These are phyloP conservation scores for Chytriomyces sp. DNA, from an alignment of 192 early-diverging fungal species.

Conservation along the genomic window DNA sequence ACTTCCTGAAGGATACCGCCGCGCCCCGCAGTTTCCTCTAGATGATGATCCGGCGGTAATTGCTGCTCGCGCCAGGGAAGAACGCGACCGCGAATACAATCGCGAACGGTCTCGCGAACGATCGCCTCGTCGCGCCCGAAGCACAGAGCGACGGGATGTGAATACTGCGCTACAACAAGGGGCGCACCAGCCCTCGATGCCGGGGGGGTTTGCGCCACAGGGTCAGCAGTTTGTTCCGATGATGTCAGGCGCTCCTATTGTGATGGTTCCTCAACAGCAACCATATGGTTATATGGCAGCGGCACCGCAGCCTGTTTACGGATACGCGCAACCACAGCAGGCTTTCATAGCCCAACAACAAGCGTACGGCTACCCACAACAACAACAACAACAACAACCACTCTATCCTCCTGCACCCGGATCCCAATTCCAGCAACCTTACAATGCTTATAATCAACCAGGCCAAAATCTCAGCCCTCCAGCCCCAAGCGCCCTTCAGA, in stretches of 20 bases:
- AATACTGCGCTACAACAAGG: neutral
- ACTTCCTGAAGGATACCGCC: neutral
- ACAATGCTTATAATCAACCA: no score
- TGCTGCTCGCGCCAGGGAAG: neutral
- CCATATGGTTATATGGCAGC: neutral
- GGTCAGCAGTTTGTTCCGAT: neutral
- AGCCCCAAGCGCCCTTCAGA: neutral
- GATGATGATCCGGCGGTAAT: neutral
- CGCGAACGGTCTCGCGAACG: neutral
- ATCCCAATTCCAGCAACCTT: neutral
- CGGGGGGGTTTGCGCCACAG: neutral
- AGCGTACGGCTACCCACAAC: neutral
- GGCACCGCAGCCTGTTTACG: neutral
- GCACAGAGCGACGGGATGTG: neutral
- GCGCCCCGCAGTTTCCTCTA: constrained; percentile 5
- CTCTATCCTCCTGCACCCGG: neutral
- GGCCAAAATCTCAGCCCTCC: neutral
- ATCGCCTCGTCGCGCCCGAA: neutral
- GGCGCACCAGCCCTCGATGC: neutral
- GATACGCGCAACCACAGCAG: neutral
- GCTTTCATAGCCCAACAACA: neutral
- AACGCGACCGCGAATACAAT: constrained; percentile 4
- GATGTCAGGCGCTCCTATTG: neutral
- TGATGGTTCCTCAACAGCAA: neutral
- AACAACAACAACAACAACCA: neutral